Evolutionary conservation across 352 stramenopile genomes (phyloP).

Genomic region (Globisporangium okanoganense): DNA sequence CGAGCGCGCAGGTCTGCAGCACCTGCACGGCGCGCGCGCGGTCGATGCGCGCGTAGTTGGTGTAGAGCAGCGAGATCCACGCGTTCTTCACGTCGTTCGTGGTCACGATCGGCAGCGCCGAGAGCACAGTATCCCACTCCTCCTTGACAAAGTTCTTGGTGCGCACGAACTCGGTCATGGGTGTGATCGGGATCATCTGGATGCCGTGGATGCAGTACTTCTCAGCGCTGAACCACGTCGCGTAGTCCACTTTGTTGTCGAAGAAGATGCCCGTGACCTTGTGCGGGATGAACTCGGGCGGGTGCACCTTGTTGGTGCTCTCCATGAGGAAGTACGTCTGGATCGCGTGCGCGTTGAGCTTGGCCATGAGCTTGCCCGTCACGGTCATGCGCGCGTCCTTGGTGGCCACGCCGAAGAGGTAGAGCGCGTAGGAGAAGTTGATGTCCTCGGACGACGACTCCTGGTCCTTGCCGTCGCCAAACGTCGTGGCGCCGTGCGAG

Average conservation of each 20-base stretch:
- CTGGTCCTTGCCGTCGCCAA: slow-evolving; percentile 68
- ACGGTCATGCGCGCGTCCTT: slow-evolving; percentile 29
- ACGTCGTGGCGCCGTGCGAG: slow-evolving; percentile 61
- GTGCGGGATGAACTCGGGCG: slow-evolving; percentile 33
- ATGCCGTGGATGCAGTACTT: slow-evolving; percentile 77
- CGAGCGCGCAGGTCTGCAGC: slow-evolving; percentile 52
- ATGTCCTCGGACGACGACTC: slow-evolving; percentile 71
- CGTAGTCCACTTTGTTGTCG: slow-evolving; percentile 80
- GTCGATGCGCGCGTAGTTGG: slow-evolving; percentile 71
- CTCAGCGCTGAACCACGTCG: slow-evolving; percentile 69
- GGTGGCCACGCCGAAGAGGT: slow-evolving; percentile 42
- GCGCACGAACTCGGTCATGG: background rate
- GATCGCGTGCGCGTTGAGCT: slow-evolving; percentile 26
- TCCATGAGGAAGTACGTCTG: slow-evolving; percentile 65
- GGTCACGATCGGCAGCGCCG: background rate
- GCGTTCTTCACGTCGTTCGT: slow-evolving; percentile 26
- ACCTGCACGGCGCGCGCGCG: slow-evolving; percentile 34
- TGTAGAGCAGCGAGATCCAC: slow-evolving; percentile 70
- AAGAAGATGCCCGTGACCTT: slow-evolving; percentile 77
- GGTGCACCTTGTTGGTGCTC: slow-evolving; percentile 45
- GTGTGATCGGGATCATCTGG: slow-evolving; percentile 32
- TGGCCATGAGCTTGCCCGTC: slow-evolving; percentile 53
- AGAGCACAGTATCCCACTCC: slow-evolving; percentile 5
- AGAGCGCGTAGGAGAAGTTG: slow-evolving; percentile 64
- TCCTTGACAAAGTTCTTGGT: slow-evolving; percentile 49